Evolutionary conservation across 23 red algal genomes (phyloP), one percentile per base, ranked within the genome.

Genomic region (Gracilaria gracilis): DNA sequence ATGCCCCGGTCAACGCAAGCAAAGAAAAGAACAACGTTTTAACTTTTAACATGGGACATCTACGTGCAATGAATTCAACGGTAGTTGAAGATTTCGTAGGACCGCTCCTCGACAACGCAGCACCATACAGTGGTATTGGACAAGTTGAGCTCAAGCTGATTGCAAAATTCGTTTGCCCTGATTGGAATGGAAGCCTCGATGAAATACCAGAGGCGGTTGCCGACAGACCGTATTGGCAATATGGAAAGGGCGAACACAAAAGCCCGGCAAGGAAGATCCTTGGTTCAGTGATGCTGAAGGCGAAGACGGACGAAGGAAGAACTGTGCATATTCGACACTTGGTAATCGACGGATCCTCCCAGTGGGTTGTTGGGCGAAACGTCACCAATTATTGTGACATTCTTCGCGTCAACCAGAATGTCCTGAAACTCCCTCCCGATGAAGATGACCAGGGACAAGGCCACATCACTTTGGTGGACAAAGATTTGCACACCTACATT

Each of bases 71-170:
- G n/a, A n/a, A n/a, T n/a, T n/a, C n/a, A n/a, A n/a, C n/a, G n/a
- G n/a, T n/a, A 28, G 27, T 25, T 23, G 38, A 21, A 36, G 6
- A 28, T 0, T 17, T 46, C n/a, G 19, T 19, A 5, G 89, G 79
- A 33, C 89, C 78, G 2, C 79, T 92, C 4, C 13, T 92, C 17
- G 79, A 92, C 66, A 59, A 75, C 44, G 78, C 39, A 61, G 64
- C 38, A 14, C 89, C 89, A 4, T 92, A 92, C 65, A 77, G 61
- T 70, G 89, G 65, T 21, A 83, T 92, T 33, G 64, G 89, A 24
- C 0, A 40, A 1, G 46, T 21, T 2, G 47, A 92, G 51, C 24
- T 78, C 13, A 31, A 75, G 20, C 25, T 74, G 21, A 71, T 90
- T 24, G 20, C n/a, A 7, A 13, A 24, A 1, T 20, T 80, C 20